A percentile compares a stretch with the other conserved stretches of the same genome.
phyloP scores from a whole-genome alignment of 306 rosid species.

The Gynostemma pentaphyllum region DNA sequence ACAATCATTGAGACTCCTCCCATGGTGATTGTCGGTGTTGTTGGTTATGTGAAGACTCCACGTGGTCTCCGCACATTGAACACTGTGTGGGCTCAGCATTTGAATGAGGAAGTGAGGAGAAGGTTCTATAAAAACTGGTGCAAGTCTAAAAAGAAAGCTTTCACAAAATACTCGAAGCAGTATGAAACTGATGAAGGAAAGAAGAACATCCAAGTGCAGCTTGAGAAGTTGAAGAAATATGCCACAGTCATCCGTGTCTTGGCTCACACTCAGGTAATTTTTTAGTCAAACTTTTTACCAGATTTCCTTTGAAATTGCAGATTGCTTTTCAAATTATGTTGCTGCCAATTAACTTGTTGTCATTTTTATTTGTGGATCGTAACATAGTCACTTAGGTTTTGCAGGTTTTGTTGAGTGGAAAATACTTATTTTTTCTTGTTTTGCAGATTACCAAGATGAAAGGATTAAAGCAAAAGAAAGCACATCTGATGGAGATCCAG shows the following conservation, averaged over 20 bases:
- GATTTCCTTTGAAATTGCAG: neutral
- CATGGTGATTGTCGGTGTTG: constrained; percentile 75
- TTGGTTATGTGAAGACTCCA: constrained; percentile 75
- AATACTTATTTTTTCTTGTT: no score
- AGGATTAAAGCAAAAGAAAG: constrained; percentile 84
- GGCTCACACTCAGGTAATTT: constrained; percentile 92
- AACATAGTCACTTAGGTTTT: neutral
- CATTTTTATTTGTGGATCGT: neutral
- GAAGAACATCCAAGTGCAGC: constrained; percentile 46
- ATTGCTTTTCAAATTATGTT: no score
- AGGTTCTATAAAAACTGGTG: constrained; percentile 83
- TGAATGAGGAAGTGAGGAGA: constrained; percentile 67
- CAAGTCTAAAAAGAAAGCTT: constrained; percentile 92
- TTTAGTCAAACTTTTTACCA: no score
- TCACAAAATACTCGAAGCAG: constrained; percentile 55
- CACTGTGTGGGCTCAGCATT: constrained; percentile 85
- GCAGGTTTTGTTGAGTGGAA: no score
- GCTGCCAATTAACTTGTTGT: neutral
- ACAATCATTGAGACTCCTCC: constrained; percentile 82
- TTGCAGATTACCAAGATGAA: constrained; percentile 71
- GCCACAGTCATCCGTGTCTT: constrained; percentile 61
- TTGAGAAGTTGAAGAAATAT: constrained; percentile 67
- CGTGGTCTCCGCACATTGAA: constrained; percentile 75
- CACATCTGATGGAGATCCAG: constrained; percentile 84
- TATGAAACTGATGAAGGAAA: constrained; percentile 70